These are phyloP conservation scores for Tagetes erecta DNA, from an alignment of 129 eudicot species.

Conservation along the genomic window DNA sequence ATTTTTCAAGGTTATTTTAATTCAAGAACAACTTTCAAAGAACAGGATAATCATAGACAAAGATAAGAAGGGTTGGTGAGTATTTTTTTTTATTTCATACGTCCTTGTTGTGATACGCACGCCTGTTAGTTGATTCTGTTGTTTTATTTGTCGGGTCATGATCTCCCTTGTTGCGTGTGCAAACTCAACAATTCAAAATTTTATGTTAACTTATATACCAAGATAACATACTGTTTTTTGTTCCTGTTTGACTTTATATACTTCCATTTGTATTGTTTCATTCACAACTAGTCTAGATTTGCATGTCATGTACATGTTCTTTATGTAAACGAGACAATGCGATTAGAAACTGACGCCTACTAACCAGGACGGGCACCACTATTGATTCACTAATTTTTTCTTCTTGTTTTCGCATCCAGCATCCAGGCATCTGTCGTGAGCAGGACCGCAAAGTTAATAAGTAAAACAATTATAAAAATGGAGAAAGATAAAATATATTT, in stretches of 20 bases:
- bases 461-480: constrained; percentile 70
- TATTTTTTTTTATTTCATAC: constrained; percentile 6
- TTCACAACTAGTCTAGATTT: neutral
- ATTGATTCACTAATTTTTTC: neutral
- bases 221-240: neutral
- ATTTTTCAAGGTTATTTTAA: constrained; percentile 73
- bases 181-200: neutral
- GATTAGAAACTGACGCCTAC: too few relatives aligned
- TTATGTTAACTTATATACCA: neutral
- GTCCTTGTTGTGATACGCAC: neutral
- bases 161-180: constrained; percentile 30
- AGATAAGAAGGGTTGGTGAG: constrained; percentile 87
- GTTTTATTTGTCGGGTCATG: constrained; percentile 5
- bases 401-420: constrained; percentile 43
- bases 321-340: neutral
- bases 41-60: constrained; percentile 89
- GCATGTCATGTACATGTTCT: neutral
- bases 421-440: constrained; percentile 87
- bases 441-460: constrained; percentile 62
- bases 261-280: neutral
- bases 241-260: neutral
- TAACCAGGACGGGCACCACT: neutral
- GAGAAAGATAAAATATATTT: constrained; percentile 87
- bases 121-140: neutral
- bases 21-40: constrained; percentile 96